Base-by-base conservation (phyloP, 306 rosid genomes). In the Senna siamea region DNA sequence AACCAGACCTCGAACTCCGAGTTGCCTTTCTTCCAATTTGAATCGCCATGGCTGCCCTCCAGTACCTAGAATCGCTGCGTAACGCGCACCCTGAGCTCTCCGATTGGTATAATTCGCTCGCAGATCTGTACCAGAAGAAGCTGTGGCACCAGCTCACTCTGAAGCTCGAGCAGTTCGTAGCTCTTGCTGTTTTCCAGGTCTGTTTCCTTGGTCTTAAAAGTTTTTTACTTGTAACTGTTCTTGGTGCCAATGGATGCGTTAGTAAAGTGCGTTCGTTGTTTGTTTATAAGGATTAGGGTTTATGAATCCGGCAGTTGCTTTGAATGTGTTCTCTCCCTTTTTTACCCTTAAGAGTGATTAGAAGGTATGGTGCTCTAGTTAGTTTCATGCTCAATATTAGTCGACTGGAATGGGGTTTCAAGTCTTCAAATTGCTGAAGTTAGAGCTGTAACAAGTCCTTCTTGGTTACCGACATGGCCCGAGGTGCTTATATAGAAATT, bases 111-210 rank as follows among this genome's bases (percentile, higher is more conserved):
- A 85, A 89, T 80, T 85, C 99, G 11, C 93, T 95, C 0, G 97
- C 89, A 75, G 99, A 95, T 95, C 99, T 95, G 85, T 95, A 95
- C 86, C 87, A 95, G 92, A 90, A 83, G 89, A 92, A 95, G 90
- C 96, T 95, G 22, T 95, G 99, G 99, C 99, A 95, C 78, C 99
- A 95, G 85, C 98, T 95, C 64, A 95, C 99, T 41, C 96, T 86
- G 79, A 95, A 95, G 93, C 99, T 95, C 54, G 99, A 95, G 73
- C 92, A 92, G 86, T 95, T 95, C 74, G 91, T 90, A 10, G 96
- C 99, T 57, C 98, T 90, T 43, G 85, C 96, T 11, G 93, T 89
- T 5, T 92, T 92, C 40, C 98, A 95, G 99, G 99, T 95, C 26
- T 40, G 68, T 68, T 52, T 22, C 10, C 60, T 32, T 43, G 52